Percentiles rank a stretch among this genome's conserved stretches.
These are phyloP conservation scores for Somion occarium DNA, from an alignment of 1,284 basidiomycete species.

Conservation along the genomic window DNA sequence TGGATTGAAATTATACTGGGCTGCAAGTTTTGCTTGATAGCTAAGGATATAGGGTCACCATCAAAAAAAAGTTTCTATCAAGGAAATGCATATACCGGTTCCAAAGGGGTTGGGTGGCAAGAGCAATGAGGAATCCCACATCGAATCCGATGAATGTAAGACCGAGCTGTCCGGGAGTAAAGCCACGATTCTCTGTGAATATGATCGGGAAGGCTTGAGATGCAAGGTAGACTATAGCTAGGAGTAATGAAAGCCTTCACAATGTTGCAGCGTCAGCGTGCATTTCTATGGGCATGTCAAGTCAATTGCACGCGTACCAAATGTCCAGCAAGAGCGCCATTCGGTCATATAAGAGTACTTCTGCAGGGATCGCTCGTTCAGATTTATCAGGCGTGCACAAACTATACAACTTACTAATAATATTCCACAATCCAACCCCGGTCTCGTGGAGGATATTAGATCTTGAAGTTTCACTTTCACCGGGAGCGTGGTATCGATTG, in stretches of 20 bases:
- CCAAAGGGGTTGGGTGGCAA: slow-evolving; percentile 59
- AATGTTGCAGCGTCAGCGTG: background rate
- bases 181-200: slow-evolving; percentile 55
- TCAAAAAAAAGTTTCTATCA: slow-evolving; percentile 9
- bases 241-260: slow-evolving; percentile 49
- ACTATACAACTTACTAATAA: slow-evolving; percentile 79
- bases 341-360: slow-evolving; percentile 62
- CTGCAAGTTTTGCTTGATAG: slow-evolving; percentile 16
- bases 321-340: slow-evolving; percentile 72
- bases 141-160: slow-evolving; percentile 72
- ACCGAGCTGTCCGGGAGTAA: slow-evolving; percentile 56
- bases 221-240: slow-evolving; percentile 73
- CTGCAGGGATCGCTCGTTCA: slow-evolving; percentile 29
- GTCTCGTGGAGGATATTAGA: slow-evolving; percentile 36
- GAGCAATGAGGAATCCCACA: slow-evolving; percentile 55
- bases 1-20: slow-evolving; percentile 39
- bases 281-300: background rate
- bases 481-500: slow-evolving; percentile 47
- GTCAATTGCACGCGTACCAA: slow-evolving; percentile 33
- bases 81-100: slow-evolving; percentile 38
- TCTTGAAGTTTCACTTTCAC: slow-evolving; percentile 50
- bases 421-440: slow-evolving; percentile 39
- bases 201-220: slow-evolving; percentile 73
- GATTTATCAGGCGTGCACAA: background rate
- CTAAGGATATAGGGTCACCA: background rate